phyloP scores from a whole-genome alignment of 768 basidiomycete species.

The Termitomyces heimii region DNA sequence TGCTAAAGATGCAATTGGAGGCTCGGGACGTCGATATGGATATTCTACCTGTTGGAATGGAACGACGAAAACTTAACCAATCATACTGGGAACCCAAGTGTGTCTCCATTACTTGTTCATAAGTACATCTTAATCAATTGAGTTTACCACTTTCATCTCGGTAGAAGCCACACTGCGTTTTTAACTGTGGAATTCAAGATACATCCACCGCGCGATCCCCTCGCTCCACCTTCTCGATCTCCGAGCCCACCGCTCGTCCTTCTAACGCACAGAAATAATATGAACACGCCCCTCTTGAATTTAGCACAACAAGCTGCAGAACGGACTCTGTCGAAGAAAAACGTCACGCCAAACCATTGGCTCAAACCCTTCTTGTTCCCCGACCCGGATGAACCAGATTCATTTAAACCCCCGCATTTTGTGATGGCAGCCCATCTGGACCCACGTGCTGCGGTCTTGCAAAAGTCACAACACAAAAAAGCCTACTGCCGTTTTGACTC shows the following conservation, averaged over 20 bases:
- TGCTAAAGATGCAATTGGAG: slow-evolving; percentile 64
- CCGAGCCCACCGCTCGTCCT: slow-evolving; percentile 39
- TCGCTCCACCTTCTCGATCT: slow-evolving; percentile 30
- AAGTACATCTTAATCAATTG: slow-evolving; percentile 5
- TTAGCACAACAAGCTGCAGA: slow-evolving; percentile 31
- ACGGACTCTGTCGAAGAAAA: slow-evolving; percentile 23
- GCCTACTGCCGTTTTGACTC: slow-evolving; percentile 58
- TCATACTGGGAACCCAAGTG: slow-evolving; percentile 83
- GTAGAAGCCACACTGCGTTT: slow-evolving; percentile 60
- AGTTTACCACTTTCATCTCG: not conserved
- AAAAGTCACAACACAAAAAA: slow-evolving; percentile 18
- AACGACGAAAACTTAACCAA: slow-evolving; percentile 68
- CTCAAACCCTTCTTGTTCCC: slow-evolving; percentile 43
- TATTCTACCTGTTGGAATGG: slow-evolving; percentile 79
- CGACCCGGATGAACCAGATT: slow-evolving; percentile 49
- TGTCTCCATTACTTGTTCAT: slow-evolving; percentile 20
- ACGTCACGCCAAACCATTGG: slow-evolving; percentile 47
- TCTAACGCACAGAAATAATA: slow-evolving; percentile 59
- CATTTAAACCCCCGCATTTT: slow-evolving; percentile 52
- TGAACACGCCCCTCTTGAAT: slow-evolving; percentile 42
- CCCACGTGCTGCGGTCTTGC: slow-evolving; percentile 22
- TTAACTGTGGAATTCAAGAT: slow-evolving; percentile 74
- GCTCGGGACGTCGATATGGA: slow-evolving; percentile 67
- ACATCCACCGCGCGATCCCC: slow-evolving; percentile 44
- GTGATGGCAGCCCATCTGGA: slow-evolving; percentile 47